Evolutionary conservation across 2,329 filamentous ascomycete genomes (phyloP), one percentile per base, ranked within the genome.

Genomic region (Xylaria multiplex): DNA sequence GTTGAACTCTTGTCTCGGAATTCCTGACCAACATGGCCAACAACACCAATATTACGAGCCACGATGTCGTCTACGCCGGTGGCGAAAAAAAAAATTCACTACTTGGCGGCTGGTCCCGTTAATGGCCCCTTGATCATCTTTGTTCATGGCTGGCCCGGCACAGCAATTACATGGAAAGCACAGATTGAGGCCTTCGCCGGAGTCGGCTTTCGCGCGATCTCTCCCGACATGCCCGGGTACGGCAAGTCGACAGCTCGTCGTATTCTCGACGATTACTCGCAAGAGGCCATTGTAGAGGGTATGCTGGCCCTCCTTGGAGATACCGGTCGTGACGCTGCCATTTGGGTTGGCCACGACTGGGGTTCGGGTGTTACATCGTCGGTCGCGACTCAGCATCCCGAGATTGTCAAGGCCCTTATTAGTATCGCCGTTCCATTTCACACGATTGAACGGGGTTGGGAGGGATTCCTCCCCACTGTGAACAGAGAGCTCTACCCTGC

Each of bases 291-390:
- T 63, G 70, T 77, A 3, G 72, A 76, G 37, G 79, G 79, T 27
- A 53, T 80, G 56, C 52, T 76, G 1, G 75, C 79, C 13, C 70
- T 81, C 0, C 72, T 81, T 0, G 71, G 70, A 22, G 70, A 75
- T 27, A 66, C 77, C 0, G 59, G 61, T 19, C 71, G 81, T 22
- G 64, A 73, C 0, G 76, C 77, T 7, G 82, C 82, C 1, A 71
- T 85, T n/a, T 85, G 83, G 82, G 73, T 83, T 40, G 81, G 77
- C 13, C 82, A 84, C 64, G 81, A 83, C 68, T 83, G 81, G 82
- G 76, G 76, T 53, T 68, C 74, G 13, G 74, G 69, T 1, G 67
- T 72, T 1, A 66, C 73, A 6, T 77, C 70, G 45, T 69, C 71
- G 8, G 53, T 78, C 32, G 76, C 75, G 37, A 71, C 72, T 19